Conservation (phyloP, 495 filamentous ascomycete genomes). For the Parathielavia appendiculata region DNA sequence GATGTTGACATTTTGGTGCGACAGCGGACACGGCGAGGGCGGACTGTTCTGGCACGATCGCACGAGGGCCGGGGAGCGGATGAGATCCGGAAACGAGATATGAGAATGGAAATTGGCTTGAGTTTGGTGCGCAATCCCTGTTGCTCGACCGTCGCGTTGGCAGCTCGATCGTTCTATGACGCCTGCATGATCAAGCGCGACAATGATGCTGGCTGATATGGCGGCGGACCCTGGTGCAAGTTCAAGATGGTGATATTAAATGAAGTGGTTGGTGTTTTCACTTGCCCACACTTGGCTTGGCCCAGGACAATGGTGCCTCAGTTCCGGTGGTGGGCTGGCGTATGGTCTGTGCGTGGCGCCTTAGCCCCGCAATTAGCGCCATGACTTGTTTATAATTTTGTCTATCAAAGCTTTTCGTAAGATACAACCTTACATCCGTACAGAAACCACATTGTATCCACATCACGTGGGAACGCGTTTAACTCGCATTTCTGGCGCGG, state of each 20-base stretch:
- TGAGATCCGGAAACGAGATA: background rate
- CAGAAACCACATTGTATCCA: too few species aligned
- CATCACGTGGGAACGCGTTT: constrained; percentile 15
- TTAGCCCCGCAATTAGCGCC: constrained; percentile 5
- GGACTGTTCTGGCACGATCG: background rate
- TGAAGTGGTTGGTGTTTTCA: background rate
- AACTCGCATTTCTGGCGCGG: too few species aligned
- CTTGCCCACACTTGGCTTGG: background rate
- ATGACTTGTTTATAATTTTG: too few species aligned
- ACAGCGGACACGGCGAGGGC: background rate
- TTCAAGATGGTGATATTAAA: background rate
- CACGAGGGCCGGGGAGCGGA: constrained; percentile 3
- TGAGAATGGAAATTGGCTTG: background rate
- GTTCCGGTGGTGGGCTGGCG: constrained; percentile 3
- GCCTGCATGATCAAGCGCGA: constrained; percentile 26
- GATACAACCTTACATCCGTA: too few species aligned
- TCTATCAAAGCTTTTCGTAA: too few species aligned
- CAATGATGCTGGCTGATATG: background rate
- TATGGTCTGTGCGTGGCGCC: constrained; percentile 7
- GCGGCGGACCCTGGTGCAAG: background rate
- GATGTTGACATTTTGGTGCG: constrained; percentile 55
- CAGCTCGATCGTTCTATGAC: constrained; percentile 22
- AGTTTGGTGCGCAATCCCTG: constrained; percentile 5
- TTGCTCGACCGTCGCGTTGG: constrained; percentile 23
- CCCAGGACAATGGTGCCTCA: background rate